Conservation (phyloP, 345 rosid species). For the Aurinia saxatilis region DNA sequence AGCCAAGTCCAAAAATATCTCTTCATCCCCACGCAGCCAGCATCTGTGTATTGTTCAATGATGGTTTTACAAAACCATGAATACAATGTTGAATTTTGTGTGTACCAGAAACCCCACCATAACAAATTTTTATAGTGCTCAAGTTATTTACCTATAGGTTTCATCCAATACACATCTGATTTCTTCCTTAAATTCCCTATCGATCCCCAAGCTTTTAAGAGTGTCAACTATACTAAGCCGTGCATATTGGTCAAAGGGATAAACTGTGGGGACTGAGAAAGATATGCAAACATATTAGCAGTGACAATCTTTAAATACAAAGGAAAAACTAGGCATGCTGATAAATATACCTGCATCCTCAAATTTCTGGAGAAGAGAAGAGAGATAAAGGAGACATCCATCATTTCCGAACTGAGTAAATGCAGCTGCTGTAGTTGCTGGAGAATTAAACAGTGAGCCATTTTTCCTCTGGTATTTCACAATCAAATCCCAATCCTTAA, state of each 20-base stretch:
- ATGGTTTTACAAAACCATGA: slow-evolving; percentile 9
- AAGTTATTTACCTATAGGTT: slow-evolving; percentile 47
- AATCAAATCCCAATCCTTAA: slow-evolving; percentile 55
- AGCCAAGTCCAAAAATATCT: slow-evolving; percentile 42
- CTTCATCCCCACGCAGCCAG: slow-evolving; percentile 73
- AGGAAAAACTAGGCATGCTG: background rate
- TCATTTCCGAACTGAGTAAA: slow-evolving; percentile 41
- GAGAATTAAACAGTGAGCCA: slow-evolving; percentile 81
- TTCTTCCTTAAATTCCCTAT: slow-evolving; percentile 53
- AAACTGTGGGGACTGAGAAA: slow-evolving; percentile 65
- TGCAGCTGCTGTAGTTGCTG: slow-evolving; percentile 84
- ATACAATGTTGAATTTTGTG: background rate
- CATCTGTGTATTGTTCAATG: slow-evolving; percentile 38
- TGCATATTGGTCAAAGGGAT: slow-evolving; percentile 50
- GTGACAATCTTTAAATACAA: background rate
- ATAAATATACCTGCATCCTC: slow-evolving; percentile 52
- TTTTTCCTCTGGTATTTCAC: slow-evolving; percentile 62
- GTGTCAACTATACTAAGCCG: slow-evolving; percentile 55
- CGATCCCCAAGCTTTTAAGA: slow-evolving; percentile 67
- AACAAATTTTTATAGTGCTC: background rate
- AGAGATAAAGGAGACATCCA: slow-evolving; percentile 59
- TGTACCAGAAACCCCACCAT: background rate
- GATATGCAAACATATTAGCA: slow-evolving; percentile 9
- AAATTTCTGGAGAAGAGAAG: slow-evolving; percentile 45
- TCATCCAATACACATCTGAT: slow-evolving; percentile 44